Evolutionary conservation across 1,139 yeast species (phyloP).

Genomic region (Yamadazyma conglobata): DNA sequence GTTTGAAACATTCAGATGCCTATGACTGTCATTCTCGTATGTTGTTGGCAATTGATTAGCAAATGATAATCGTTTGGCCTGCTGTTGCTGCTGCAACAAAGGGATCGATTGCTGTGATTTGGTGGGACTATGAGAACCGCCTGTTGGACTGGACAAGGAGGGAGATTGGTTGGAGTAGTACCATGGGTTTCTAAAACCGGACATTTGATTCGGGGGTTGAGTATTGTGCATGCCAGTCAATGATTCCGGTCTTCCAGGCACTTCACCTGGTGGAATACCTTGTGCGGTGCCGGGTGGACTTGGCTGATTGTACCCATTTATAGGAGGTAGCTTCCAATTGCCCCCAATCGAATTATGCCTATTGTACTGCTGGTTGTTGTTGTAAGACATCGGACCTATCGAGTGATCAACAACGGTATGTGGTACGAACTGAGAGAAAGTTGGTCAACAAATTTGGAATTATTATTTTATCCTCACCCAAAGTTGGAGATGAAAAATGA

Average conservation of each 20-base stretch:
- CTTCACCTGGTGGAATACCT: conserved; percentile 7
- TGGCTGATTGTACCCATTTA: conserved; percentile 12
- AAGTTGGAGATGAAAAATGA: too few species aligned
- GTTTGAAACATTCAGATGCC: conserved; percentile 21
- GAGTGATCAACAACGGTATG: too few species aligned
- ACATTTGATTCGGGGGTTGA: conserved; percentile 5
- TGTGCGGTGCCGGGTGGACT: conserved; percentile 11
- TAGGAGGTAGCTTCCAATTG: conserved; percentile 27
- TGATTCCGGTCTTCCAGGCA: too few species aligned
- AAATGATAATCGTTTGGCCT: conserved; percentile 36
- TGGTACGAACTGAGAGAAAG: too few species aligned
- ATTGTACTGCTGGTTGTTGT: conserved; percentile 19
- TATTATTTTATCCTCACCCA: too few species aligned
- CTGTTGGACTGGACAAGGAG: conserved; percentile 20
- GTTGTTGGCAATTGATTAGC: conserved; percentile 51
- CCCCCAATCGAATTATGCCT: conserved; percentile 44
- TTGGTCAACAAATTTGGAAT: too few species aligned
- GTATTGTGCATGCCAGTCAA: too few species aligned
- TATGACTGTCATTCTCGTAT: conserved; percentile 35
- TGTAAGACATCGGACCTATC: conserved; percentile 15
- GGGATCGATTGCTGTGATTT: conserved; percentile 21
- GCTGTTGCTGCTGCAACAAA: conserved; percentile 23
- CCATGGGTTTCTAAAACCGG: conserved; percentile 48
- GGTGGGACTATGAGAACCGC: conserved; percentile 23
- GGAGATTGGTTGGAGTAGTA: conserved; percentile 25